Evolutionary conservation across 176 grass and related monocot genomes (phyloP), one percentile per base, ranked within the genome.

Genomic region (Cenchrus purpureus): DNA sequence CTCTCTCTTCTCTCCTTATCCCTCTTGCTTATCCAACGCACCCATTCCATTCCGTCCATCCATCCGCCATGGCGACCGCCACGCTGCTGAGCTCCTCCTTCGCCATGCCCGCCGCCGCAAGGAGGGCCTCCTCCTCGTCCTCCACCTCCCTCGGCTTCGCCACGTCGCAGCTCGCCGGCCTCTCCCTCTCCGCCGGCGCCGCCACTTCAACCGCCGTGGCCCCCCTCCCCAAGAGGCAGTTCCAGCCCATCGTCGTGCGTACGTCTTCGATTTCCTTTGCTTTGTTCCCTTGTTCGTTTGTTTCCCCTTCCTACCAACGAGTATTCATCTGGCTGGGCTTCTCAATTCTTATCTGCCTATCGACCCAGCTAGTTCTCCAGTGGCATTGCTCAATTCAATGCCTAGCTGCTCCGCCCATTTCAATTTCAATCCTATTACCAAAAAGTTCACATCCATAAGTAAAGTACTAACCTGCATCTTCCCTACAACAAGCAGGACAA

Each of bases 171-270:
- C 88, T 90, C 40, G 65, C 79, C 40, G 83, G 88, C 10, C 83
- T 90, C 88, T 82, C 80, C 67, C 63, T 82, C 88, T 70, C 88
- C 42, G 1, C 79, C 51, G 10, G 16, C 17, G 50, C 37, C 0
- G 12, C 49, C 7, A 13, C 74, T 8, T n/a, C 74, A 60, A 25
- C 74, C 31, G 9, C 78, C 49, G 28, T 4, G 11, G 19, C 65
- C 14, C 31, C 58, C 29, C 42, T 48, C 65, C 78, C 19, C n/a
- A 82, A 79, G 83, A 71, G 71, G 42, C 80, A 49, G 64, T 77
- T 76, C 73, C 83, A 59, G 54, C 83, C 83, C 65, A 90, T 90
- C 42, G 72, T 90, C 79, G 88, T 79, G 12, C 88, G 88, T 90
- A 86, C 9, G 79, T 62, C 52, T 10, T 16, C 8, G 15, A 12